Conservation (phyloP, 106 monocot genomes). For the Dioscorea alata region DNA sequence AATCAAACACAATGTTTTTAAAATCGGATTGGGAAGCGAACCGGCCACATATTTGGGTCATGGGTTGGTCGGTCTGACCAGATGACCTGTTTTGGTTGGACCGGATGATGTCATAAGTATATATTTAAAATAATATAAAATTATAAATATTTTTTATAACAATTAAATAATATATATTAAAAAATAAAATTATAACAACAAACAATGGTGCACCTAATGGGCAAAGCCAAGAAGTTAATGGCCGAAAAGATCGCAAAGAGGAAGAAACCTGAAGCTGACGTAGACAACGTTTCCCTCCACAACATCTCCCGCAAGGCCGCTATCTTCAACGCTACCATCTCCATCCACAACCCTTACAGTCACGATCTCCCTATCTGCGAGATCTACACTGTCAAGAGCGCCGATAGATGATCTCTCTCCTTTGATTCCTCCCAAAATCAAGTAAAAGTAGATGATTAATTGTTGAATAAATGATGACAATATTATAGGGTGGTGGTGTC, state of each 20-base stretch:
- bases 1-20: too few species aligned
- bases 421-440: neutral
- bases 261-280: constrained; percentile 29
- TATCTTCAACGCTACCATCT: constrained; percentile 11
- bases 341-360: constrained; percentile 30
- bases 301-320: constrained; percentile 9
- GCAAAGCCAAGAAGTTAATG: constrained; percentile 25
- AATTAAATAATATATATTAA: too few species aligned
- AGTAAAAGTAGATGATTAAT: too few species aligned
- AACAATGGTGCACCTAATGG: constrained; percentile 19
- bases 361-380: constrained; percentile 27
- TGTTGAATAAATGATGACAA: neutral
- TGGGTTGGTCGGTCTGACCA: too few species aligned
- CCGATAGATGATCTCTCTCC: constrained; percentile 5
- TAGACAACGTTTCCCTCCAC: constrained; percentile 21
- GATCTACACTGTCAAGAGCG: constrained; percentile 32
- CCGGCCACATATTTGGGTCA: too few species aligned
- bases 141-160: too few species aligned
- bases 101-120: too few species aligned
- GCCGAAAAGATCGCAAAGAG: constrained; percentile 27
- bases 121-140: too few species aligned
- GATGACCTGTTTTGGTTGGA: too few species aligned
- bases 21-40: too few species aligned
- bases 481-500: constrained; percentile 13
- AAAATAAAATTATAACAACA: too few species aligned